phyloP scores from a whole-genome alignment of 306 rosid genomes.

The Arachis hypogaea region DNA sequence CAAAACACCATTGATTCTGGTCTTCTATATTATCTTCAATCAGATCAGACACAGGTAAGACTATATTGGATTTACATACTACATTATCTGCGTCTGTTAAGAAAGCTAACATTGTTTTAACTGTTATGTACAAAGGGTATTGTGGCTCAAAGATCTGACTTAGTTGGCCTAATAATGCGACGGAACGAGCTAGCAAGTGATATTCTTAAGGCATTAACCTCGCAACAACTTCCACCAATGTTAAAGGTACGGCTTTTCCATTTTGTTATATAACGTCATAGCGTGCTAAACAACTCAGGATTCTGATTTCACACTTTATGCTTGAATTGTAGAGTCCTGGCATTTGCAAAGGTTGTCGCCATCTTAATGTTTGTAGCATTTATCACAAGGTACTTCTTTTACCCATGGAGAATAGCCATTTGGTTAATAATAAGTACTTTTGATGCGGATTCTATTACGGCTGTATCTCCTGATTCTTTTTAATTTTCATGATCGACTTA shows the following conservation, averaged over 20 bases:
- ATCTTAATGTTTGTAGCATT: constrained; percentile 81
- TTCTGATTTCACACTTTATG: constrained; percentile 27
- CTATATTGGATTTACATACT: background rate
- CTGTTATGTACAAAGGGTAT: constrained; percentile 62
- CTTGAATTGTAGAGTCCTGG: constrained; percentile 62
- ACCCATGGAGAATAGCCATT: constrained; percentile 11
- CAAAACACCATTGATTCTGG: constrained; percentile 74
- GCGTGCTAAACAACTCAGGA: constrained; percentile 27
- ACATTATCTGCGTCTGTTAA: constrained; percentile 19
- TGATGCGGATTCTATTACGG: background rate
- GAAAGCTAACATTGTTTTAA: constrained; percentile 33
- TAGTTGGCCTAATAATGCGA: constrained; percentile 84
- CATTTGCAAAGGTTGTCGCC: constrained; percentile 90
- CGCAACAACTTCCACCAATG: constrained; percentile 85
- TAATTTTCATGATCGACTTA: constrained; percentile 15
- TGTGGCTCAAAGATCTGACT: constrained; percentile 76
- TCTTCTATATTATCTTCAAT: constrained; percentile 85
- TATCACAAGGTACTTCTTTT: constrained; percentile 80
- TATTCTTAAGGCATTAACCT: constrained; percentile 71
- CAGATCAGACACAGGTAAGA: constrained; percentile 80
- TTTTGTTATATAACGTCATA: constrained; percentile 32
- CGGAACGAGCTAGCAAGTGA: constrained; percentile 92
- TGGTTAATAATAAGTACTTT: constrained; percentile 7
- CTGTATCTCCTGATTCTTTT: constrained; percentile 15
- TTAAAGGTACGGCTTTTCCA: constrained; percentile 53